phyloP scores from a whole-genome alignment of 2,329 filamentous ascomycete species.

The Arthrobotrys megalospora region DNA sequence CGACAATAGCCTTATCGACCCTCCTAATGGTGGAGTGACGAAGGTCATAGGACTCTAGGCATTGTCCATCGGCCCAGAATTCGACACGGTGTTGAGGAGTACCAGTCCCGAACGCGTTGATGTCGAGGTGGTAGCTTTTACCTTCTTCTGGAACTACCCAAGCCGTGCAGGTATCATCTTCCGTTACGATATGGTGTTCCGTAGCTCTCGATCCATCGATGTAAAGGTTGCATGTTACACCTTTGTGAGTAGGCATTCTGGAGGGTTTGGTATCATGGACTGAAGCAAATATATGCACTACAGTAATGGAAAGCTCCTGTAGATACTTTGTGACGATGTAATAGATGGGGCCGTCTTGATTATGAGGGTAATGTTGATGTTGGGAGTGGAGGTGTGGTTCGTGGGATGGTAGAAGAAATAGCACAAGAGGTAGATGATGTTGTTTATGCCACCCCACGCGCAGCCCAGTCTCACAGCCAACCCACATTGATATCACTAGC shows the following conservation, averaged over 20 bases:
- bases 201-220: conserved; percentile 17
- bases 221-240: conserved; percentile 21
- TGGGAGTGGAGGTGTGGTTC: not conserved
- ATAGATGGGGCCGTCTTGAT: too few species aligned
- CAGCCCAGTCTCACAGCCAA: too few species aligned
- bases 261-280: too few species aligned
- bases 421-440: too few species aligned
- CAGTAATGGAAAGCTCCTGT: too few species aligned
- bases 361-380: not conserved
- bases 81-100: not conserved
- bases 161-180: not conserved
- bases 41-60: not conserved
- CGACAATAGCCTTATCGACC: not conserved
- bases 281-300: not conserved
- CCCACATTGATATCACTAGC: too few species aligned
- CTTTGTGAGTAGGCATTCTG: conserved; percentile 24
- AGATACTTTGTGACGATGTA: too few species aligned
- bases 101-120: not conserved
- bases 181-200: not conserved
- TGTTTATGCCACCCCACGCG: too few species aligned
- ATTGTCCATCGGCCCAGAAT: conserved; percentile 23
- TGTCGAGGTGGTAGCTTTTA: conserved; percentile 1
- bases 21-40: not conserved
- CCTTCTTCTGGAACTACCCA: conserved; percentile 25
- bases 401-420: too few species aligned